Evolutionary conservation across 208 protist species (phyloP), one percentile per base, ranked within the genome.

Genomic region (Trypanosoma grayi): DNA sequence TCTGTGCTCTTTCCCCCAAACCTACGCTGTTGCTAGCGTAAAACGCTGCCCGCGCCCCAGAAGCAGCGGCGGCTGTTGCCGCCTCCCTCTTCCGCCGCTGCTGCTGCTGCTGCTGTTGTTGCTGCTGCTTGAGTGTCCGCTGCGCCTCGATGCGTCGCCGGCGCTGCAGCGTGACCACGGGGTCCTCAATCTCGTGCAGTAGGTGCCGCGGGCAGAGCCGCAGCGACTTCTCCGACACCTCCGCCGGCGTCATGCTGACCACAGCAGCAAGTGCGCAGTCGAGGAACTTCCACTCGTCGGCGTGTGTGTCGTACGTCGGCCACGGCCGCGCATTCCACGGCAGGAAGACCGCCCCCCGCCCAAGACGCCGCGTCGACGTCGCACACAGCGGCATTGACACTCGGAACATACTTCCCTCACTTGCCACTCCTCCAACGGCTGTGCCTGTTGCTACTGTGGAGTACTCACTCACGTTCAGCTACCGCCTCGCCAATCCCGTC

Each of bases 321-420:
- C 66, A 82, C 20, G 72, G 78, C n/a, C 84, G 77, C 22, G 77
- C 79, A 34, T 75, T 72, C 85, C 85, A 92, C 11, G 85, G 85
- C 11, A 92, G 55, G 27, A 70, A 72, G 7, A 78, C 73, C 27
- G 34, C 53, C 2, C 52, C 36, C 13, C 50, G 48, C 13, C 50
- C 39, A 16, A 54, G 18, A 43, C 30, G 58, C 4, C 46, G 44
- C 20, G 25, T 40, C 16, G 31, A 55, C 47, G 16, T 58, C 1
- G 54, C 39, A 20, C 16, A 24, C 16, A 44, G 47, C 0, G 60
- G 60, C 7, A 37, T 14, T 24, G 55, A 51, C 9, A 52, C 1
- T 10, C 44, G 40, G n/a, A 34, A 48, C 43, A 61, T 48, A 45
- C 48, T 31, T 55, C 28, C 16, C 27, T 37, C 37, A 13, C 27